These are phyloP conservation scores for Globisporangium heterothallicum DNA, from an alignment of 352 stramenopile genomes.

Conservation along the genomic window DNA sequence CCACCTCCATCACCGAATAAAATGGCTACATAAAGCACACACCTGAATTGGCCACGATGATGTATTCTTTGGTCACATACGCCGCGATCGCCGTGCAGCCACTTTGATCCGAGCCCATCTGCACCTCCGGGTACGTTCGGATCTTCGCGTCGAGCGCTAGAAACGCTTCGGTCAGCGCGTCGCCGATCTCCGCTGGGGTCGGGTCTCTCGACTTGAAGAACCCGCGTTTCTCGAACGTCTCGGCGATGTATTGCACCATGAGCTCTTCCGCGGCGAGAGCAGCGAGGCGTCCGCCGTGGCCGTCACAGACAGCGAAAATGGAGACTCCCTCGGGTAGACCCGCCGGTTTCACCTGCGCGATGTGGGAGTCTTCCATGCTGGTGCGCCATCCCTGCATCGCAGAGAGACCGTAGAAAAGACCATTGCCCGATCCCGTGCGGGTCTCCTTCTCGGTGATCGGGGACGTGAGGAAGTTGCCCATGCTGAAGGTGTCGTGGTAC, in stretches of 20 bases:
- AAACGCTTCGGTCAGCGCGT: conserved; percentile 53
- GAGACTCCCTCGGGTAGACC: conserved; percentile 42
- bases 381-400: conserved; percentile 82
- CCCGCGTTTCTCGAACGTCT: conserved; percentile 33
- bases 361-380: conserved; percentile 79
- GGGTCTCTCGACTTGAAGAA: conserved; percentile 28
- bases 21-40: conserved; percentile 4
- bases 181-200: conserved; percentile 51
- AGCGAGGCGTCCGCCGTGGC: conserved; percentile 57
- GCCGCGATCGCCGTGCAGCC: conserved; percentile 72
- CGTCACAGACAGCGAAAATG: conserved; percentile 80
- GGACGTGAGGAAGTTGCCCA: conserved; percentile 79
- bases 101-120: conserved; percentile 56
- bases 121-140: conserved; percentile 37
- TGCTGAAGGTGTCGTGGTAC: conserved; percentile 18
- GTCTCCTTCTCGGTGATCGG: conserved; percentile 79
- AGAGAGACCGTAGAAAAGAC: conserved; percentile 54
- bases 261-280: conserved; percentile 46
- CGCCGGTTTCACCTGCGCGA: conserved; percentile 42
- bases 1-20: background rate
- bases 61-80: conserved; percentile 61
- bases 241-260: conserved; percentile 23
- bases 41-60: conserved; percentile 79
- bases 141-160: conserved; percentile 63
- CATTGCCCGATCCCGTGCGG: conserved; percentile 40